Evolutionary conservation across 805 yeast species (phyloP).

Genomic region (Yarrowia sp.): DNA sequence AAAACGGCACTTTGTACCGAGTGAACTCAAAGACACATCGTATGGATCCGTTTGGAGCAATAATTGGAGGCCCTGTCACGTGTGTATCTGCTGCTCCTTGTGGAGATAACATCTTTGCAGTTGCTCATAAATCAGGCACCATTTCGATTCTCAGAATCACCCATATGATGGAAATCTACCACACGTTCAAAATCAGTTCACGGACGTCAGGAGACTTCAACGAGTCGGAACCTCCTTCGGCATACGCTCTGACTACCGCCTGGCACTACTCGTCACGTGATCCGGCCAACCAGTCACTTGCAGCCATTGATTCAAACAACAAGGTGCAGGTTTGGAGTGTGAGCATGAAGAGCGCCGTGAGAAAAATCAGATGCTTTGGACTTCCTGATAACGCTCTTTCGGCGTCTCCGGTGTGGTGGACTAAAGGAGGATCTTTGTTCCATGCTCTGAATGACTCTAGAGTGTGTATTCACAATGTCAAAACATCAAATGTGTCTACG

Average conservation of each 20-base stretch:
- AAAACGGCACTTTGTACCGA: slow-evolving; percentile 11
- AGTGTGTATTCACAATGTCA: slow-evolving; percentile 18
- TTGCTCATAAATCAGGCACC: slow-evolving; percentile 19
- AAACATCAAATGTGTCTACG: background rate
- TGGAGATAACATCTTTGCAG: slow-evolving; percentile 27
- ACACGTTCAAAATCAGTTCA: slow-evolving; percentile 17
- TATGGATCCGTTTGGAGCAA: slow-evolving; percentile 14
- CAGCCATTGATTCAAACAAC: slow-evolving; percentile 26
- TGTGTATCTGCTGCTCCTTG: slow-evolving; percentile 27
- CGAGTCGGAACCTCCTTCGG: background rate
- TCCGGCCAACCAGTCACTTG: slow-evolving; percentile 10
- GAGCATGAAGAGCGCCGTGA: background rate
- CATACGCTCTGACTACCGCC: slow-evolving; percentile 1
- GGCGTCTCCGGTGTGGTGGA: slow-evolving; percentile 11
- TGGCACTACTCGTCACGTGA: slow-evolving; percentile 28
- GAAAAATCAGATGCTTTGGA: slow-evolving; percentile 24
- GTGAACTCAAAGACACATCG: background rate
- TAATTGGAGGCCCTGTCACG: slow-evolving; percentile 8
- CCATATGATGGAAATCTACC: background rate
- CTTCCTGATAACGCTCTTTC: slow-evolving; percentile 10
- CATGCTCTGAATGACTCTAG: slow-evolving; percentile 14
- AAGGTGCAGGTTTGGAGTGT: slow-evolving; percentile 27
- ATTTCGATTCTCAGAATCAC: slow-evolving; percentile 11
- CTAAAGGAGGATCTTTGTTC: slow-evolving; percentile 6
- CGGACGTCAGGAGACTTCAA: background rate